Conservation (phyloP, 108 stramenopile species). For the Pseudonitzschia multiseries region DNA sequence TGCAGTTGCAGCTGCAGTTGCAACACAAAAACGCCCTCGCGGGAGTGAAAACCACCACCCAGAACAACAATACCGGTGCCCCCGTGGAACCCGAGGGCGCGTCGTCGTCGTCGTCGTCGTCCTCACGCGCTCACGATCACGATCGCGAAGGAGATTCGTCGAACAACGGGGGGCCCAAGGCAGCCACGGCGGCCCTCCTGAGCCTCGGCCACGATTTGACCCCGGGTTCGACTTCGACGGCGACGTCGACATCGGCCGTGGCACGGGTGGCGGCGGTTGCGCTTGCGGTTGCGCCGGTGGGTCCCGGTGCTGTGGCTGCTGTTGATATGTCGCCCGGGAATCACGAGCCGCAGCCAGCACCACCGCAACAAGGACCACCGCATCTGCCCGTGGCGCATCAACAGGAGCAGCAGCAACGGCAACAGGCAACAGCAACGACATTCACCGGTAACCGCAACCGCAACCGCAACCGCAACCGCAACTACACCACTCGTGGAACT, state of each 20-base stretch:
- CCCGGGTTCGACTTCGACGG: neutral
- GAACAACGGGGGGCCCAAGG: neutral
- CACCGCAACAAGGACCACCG: too few species aligned
- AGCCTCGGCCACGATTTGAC: constrained; percentile 25
- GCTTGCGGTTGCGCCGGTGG: neutral
- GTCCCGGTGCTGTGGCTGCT: neutral
- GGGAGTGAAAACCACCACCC: too few species aligned
- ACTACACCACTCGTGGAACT: neutral
- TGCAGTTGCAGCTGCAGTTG: too few species aligned
- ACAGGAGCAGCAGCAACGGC: neutral
- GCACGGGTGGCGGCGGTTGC: neutral
- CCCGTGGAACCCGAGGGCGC: too few species aligned
- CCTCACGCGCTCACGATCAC: neutral
- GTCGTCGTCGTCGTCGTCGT: too few species aligned
- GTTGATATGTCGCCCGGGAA: too few species aligned
- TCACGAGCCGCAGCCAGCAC: too few species aligned
- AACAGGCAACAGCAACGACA: neutral
- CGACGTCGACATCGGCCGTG: neutral
- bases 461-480: neutral
- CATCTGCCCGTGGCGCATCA: neutral
- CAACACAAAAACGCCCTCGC: too few species aligned
- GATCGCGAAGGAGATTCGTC: neutral
- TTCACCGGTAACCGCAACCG: neutral
- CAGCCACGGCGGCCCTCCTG: constrained; percentile 16
- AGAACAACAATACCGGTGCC: too few species aligned